These are phyloP conservation scores for Candida xiaguanensis DNA, from an alignment of 805 yeast genomes.

Conservation along the genomic window DNA sequence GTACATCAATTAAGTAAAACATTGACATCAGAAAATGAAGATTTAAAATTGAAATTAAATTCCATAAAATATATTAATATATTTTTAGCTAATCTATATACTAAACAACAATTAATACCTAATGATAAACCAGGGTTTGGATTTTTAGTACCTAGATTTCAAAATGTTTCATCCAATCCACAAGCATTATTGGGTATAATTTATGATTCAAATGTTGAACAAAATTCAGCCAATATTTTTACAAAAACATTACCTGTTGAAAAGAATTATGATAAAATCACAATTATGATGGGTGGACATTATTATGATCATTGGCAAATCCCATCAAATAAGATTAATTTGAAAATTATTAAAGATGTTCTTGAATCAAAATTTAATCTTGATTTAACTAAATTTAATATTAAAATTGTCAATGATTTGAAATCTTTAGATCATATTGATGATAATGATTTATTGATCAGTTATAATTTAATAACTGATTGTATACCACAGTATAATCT, in stretches of 20 bases:
- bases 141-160: constrained; percentile 65
- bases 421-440: constrained; percentile 9
- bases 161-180: constrained; percentile 45
- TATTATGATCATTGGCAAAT: constrained; percentile 27
- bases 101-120: constrained; percentile 36
- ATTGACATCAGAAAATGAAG: constrained; percentile 14
- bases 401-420: constrained; percentile 18
- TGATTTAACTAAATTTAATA: constrained; percentile 13
- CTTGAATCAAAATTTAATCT: constrained; percentile 22
- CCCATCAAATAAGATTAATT: constrained; percentile 25
- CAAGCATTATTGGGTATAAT: constrained; percentile 70
- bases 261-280: constrained; percentile 46
- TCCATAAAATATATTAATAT: constrained; percentile 44
- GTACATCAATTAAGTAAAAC: constrained; percentile 37
- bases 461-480: constrained; percentile 32
- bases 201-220: constrained; percentile 83
- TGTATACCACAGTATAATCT: constrained; percentile 81
- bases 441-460: constrained; percentile 26
- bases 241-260: background rate
- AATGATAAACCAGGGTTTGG: constrained; percentile 70
- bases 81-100: constrained; percentile 64
- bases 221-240: constrained; percentile 28
- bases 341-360: constrained; percentile 24
- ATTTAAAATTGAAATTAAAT: constrained; percentile 16
- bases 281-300: constrained; percentile 92